Base-by-base conservation (phyloP, 768 basidiomycete genomes). In the Rhizopogon vinicolor region DNA sequence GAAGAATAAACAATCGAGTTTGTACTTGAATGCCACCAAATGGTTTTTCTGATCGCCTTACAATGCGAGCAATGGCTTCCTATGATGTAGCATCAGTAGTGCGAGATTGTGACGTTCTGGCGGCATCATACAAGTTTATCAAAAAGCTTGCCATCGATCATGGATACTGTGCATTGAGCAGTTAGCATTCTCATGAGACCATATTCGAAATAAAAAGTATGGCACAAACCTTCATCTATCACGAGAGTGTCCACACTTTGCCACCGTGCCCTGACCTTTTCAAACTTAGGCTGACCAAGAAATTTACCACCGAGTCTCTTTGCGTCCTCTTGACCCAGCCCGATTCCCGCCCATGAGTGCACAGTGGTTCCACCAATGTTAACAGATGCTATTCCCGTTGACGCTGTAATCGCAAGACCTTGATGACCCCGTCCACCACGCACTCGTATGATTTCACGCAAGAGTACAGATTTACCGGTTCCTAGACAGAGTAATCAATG, bases 21-120 rank as follows among this genome's bases (percentile, higher is more conserved):
- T 93, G 91, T 46, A 88, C 89, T 76, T 94, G 92, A 44, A 96
- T 91, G 5, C 92, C 92, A 10, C 93, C 93, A 61, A 93, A 95
- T 0, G 91, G 89, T 43, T 60, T 58, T 0, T 72, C 65, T 45
- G 73, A 79, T 18, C 75, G 66, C 44, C 89, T 76, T 14, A 92
- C 44, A 22, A 69, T 64, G 29, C 81, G 78, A 42, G 84, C 93
- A 28, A 95, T 79, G 28, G 71, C 65, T 66, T 86, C 84, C 85
- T 87, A 48, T 14, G 31, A 16, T 13, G 66, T 48, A 74, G 74
- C 2, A 73, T 71, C 28, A 70, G 70, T 39, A 74, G 71, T 33
- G 72, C 69, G 18, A 31, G 5, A 49, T 7, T 33, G 14, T 29
- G 33, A 3, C 28, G 22, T 28, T 33, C 13, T 6, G 29, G 41